Percentiles rank a stretch among this genome's conserved stretches.
Evolutionary conservation across 2,329 filamentous ascomycete genomes (phyloP).

Genomic region (Cercospora nicotianae): DNA sequence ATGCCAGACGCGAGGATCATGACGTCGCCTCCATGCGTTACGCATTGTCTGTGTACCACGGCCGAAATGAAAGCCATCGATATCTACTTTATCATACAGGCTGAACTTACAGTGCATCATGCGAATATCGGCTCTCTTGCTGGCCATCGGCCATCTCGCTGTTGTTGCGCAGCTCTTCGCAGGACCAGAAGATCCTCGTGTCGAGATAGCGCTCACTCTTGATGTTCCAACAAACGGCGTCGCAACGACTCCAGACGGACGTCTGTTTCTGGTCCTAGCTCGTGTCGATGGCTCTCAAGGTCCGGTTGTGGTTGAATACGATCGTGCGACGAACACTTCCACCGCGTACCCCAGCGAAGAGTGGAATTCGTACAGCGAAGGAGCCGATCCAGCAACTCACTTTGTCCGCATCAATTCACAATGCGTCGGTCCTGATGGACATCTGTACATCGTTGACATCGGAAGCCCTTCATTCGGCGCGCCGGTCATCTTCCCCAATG

Average conservation of each 20-base stretch:
- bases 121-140: neutral
- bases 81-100: neutral
- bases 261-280: slow-evolving; percentile 14
- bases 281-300: slow-evolving; percentile 9
- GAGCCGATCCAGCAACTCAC: slow-evolving; percentile 32
- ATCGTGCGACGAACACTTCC: slow-evolving; percentile 24
- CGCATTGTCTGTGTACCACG: no score
- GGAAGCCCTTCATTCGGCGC: slow-evolving; percentile 34
- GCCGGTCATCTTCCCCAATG: slow-evolving; percentile 31
- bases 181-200: slow-evolving; percentile 5
- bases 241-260: slow-evolving; percentile 9
- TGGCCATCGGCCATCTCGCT: neutral
- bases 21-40: neutral
- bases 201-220: slow-evolving; percentile 10
- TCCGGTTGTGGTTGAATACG: slow-evolving; percentile 8
- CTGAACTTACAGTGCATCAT: neutral
- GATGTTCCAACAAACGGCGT: slow-evolving; percentile 15
- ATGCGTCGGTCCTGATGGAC: slow-evolving; percentile 39
- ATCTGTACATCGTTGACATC: slow-evolving; percentile 38
- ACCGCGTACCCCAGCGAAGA: slow-evolving; percentile 33
- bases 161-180: neutral
- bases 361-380: slow-evolving; percentile 36
- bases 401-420: slow-evolving; percentile 28
- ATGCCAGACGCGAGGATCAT: neutral
- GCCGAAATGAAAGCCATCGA: neutral